These are phyloP conservation scores for Thuja plicata DNA, from an alignment of 83 land plant genomes.

Conservation along the genomic window DNA sequence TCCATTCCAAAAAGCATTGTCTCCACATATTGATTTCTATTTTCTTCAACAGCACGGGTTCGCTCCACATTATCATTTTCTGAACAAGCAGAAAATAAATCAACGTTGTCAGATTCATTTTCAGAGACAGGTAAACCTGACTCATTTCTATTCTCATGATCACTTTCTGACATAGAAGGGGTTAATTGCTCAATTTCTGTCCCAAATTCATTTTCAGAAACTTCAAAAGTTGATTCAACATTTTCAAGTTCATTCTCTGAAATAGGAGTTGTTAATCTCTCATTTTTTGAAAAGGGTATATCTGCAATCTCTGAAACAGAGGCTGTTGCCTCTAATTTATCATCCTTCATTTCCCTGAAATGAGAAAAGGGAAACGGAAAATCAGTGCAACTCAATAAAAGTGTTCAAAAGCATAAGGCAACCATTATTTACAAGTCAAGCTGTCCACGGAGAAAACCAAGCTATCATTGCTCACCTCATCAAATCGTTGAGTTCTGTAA, in stretches of 20 bases:
- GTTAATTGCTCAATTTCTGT: not conserved
- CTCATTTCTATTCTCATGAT: not conserved
- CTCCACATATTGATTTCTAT: not conserved
- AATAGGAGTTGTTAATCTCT: not conserved
- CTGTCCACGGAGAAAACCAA: not conserved
- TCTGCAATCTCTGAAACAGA: not conserved
- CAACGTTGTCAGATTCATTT: not conserved
- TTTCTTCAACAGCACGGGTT: not conserved
- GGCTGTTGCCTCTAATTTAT: not conserved
- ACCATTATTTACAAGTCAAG: not conserved
- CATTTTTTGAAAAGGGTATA: not conserved
- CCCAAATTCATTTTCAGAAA: not conserved
- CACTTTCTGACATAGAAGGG: not conserved
- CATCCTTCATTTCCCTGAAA: not conserved
- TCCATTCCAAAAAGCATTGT: not conserved
- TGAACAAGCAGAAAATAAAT: not conserved
- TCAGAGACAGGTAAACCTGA: not conserved
- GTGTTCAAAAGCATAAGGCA: not conserved
- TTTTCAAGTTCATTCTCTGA: not conserved
- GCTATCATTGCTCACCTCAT: not conserved
- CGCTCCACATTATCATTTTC: not conserved
- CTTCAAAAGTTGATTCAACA: not conserved
- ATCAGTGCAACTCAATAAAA: not conserved
- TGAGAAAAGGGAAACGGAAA: not conserved
- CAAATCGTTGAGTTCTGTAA: constrained; percentile 7